Percentiles rank a stretch among this genome's conserved stretches.
Conservation (phyloP, 2,329 filamentous ascomycete genomes). For the Ascochyta lentis region DNA sequence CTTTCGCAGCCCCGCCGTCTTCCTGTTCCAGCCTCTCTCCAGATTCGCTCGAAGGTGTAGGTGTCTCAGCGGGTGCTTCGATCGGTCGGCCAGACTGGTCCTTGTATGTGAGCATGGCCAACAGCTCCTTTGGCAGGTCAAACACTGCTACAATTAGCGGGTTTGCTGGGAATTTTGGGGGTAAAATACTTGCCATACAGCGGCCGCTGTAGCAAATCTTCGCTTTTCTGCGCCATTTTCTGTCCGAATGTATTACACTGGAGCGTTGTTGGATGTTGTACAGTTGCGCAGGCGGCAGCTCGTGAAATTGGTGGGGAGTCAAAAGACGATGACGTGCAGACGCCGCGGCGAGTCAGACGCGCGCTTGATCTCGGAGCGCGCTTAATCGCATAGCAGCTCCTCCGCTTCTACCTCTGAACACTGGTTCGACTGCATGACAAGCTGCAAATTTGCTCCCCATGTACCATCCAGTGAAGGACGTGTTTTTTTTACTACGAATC, state of each 20-base stretch:
- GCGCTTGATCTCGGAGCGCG: background rate
- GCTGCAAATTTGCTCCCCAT: background rate
- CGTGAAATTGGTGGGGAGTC: constrained; percentile 21
- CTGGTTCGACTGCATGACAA: background rate
- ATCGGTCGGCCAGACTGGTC: constrained; percentile 33
- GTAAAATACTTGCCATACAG: constrained; percentile 44
- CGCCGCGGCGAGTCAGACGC: constrained; percentile 8
- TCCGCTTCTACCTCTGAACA: background rate
- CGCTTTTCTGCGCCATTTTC: constrained; percentile 41
- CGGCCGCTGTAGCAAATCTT: constrained; percentile 45
- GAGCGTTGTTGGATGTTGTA: background rate
- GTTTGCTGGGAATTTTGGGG: background rate
- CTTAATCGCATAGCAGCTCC: background rate
- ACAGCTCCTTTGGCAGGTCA: constrained; percentile 77
- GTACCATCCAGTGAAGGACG: background rate
- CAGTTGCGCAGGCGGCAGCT: constrained; percentile 4
- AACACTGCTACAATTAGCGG: constrained; percentile 66
- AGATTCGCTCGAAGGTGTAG: constrained; percentile 25
- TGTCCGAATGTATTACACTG: background rate
- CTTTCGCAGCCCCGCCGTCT: constrained; percentile 56
- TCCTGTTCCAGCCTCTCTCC: constrained; percentile 48
- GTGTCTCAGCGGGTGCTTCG: constrained; percentile 22
- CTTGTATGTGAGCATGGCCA: constrained; percentile 70
- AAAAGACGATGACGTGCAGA: constrained; percentile 21
- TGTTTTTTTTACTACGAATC: background rate